Evolutionary conservation across 352 stramenopile species (phyloP).

Genomic region (Blastocystis hominis): DNA sequence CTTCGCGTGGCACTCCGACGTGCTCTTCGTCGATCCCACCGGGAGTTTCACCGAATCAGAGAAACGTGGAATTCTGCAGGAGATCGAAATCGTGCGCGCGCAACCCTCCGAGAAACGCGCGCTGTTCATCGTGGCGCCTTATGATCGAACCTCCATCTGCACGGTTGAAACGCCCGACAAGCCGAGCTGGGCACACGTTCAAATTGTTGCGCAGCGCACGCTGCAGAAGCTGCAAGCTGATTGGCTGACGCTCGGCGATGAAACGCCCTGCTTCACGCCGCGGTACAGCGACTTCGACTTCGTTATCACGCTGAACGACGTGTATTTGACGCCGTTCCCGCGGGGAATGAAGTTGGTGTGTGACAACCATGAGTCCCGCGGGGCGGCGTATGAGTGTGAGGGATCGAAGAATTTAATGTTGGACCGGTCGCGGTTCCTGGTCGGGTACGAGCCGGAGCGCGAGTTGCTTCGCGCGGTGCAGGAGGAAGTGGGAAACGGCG

Average conservation of each 20-base stretch:
- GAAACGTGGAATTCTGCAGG: neutral
- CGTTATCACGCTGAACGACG: neutral
- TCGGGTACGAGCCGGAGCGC: slow-evolving; percentile 1
- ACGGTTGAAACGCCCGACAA: neutral
- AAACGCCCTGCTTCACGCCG: neutral
- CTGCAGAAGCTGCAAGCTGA: neutral
- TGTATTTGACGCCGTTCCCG: neutral
- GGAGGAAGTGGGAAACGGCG: neutral
- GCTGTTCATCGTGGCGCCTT: slow-evolving; percentile 4
- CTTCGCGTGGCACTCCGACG: neutral
- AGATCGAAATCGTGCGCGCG: neutral
- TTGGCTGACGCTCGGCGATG: neutral
- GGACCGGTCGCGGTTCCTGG: neutral
- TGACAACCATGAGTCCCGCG: neutral
- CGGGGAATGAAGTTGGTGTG: neutral
- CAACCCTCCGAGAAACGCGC: neutral
- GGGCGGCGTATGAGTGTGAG: neutral
- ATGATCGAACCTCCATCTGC: neutral
- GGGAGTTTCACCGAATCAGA: neutral
- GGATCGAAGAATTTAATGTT: slow-evolving; percentile 32
- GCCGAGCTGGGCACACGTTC: neutral
- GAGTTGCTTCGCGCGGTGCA: neutral
- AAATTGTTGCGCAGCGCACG: neutral
- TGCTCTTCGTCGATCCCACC: neutral
- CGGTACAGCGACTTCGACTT: neutral